A percentile compares a stretch with the other conserved stretches of the same genome.
Evolutionary conservation across 352 stramenopile genomes (phyloP).

Genomic region (Aphanomyces invadans): DNA sequence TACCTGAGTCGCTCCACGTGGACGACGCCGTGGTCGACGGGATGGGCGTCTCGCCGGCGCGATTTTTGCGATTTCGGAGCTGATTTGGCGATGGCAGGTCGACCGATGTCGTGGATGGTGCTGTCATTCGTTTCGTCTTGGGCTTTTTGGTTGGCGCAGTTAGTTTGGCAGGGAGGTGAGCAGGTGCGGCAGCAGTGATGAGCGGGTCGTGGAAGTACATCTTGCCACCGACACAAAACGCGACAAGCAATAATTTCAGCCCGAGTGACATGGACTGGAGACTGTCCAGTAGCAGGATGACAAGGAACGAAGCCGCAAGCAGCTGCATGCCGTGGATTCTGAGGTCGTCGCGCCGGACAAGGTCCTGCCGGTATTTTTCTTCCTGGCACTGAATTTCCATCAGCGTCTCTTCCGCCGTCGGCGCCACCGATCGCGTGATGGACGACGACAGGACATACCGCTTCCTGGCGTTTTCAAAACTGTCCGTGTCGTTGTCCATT

Average conservation of each 20-base stretch:
- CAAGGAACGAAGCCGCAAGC: constrained; percentile 13
- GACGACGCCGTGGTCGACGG: too few relatives aligned
- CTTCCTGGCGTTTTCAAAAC: constrained; percentile 20
- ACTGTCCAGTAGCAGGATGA: constrained; percentile 20
- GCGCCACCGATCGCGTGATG: constrained; percentile 17
- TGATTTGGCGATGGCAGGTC: background rate
- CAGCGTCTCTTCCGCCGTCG: constrained; percentile 22
- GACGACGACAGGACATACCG: constrained; percentile 17
- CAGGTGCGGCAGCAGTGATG: background rate
- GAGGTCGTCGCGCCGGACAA: constrained; percentile 6
- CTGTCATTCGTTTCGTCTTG: background rate
- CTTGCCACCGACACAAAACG: constrained; percentile 15
- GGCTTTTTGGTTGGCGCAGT: background rate
- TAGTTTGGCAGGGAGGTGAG: background rate
- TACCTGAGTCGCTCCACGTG: background rate
- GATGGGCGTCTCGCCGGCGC: background rate
- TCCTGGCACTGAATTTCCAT: constrained; percentile 22
- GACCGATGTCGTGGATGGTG: background rate
- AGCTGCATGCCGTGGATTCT: constrained; percentile 18
- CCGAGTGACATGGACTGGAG: constrained; percentile 19
- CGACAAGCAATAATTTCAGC: constrained; percentile 18
- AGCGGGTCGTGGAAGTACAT: constrained; percentile 21
- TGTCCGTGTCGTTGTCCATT: constrained; percentile 19
- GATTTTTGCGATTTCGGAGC: background rate
- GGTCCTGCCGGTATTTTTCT: constrained; percentile 17